Base-by-base conservation (phyloP, 768 basidiomycete genomes). In the Cystobasidium ongulense region DNA sequence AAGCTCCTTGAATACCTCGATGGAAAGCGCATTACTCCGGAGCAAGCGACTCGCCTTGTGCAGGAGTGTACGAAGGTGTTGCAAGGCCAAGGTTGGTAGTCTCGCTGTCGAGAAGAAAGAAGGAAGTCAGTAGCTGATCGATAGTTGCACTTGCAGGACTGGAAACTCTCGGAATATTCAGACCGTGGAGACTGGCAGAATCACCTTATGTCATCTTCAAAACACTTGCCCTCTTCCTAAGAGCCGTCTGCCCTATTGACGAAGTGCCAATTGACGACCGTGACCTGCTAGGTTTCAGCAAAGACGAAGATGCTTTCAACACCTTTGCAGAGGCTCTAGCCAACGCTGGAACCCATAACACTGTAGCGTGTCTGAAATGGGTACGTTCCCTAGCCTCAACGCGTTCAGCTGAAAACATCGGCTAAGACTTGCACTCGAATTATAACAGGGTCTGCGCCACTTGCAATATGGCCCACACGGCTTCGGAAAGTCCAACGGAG, bases 81-180 rank as follows among this genome's bases (percentile, higher is more conserved):
- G 35, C 52, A 38, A n/a, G 31, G 53, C 33, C 68, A 59, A 71
- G 68, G 68, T 73, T 38, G n/a, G 72, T 62, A 17, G 54, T 23
- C 29, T 27, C 35, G 8, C 21, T 11, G 13, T 46, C n/a, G 43
- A 27, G 27, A 35, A 59, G 17, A 5, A 23, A 23, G 5, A 15
- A 59, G 15, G 23, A 11, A 59, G 23, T 4, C 23, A 25, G 18
- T 8, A 1, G 57, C 17, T 4, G 27, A 23, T 29, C 29, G n/a
- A 31, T 36, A 91, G 90, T n/a, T 53, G 35, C 8, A 23, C 27
- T 10, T 15, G 31, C 33, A 61, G 70, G 74, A 3, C 53, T 61
- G 17, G 67, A 61, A 29, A 75, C 74, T 1, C 38, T 75, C 11
- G 74, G 74, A 8, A 29, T 75, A 36, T 72, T 75, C 54, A 33